Conservation (phyloP, 306 rosid genomes). For the Lathyrus aphaca region DNA sequence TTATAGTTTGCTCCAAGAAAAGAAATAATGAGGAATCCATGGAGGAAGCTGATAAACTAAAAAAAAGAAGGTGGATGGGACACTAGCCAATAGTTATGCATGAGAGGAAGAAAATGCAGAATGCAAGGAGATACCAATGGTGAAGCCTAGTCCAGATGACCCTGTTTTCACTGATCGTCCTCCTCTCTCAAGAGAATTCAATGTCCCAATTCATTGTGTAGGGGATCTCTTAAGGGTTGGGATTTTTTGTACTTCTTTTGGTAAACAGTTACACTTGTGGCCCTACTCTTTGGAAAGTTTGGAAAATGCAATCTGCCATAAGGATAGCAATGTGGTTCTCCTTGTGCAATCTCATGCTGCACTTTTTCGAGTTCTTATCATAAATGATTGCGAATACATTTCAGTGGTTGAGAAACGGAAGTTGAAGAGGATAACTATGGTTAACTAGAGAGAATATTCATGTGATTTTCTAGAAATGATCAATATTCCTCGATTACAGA, state of each 20-base stretch:
- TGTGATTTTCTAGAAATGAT: conserved; percentile 82
- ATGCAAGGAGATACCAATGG: conserved; percentile 60
- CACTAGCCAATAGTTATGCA: conserved; percentile 45
- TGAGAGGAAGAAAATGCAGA: conserved; percentile 49
- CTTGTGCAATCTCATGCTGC: conserved; percentile 90
- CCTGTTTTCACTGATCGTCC: conserved; percentile 77
- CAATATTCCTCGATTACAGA: conserved; percentile 56
- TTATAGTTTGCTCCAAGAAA: conserved; percentile 71
- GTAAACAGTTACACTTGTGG: conserved; percentile 65
- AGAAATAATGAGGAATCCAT: conserved; percentile 54
- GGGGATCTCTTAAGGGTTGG: conserved; percentile 90
- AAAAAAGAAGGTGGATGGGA: conserved; percentile 50
- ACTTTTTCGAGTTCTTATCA: conserved; percentile 77
- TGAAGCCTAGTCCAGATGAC: conserved; percentile 75
- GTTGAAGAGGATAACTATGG: conserved; percentile 73
- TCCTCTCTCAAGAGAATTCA: conserved; percentile 72
- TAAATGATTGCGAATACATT: conserved; percentile 55
- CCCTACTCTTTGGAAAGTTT: conserved; percentile 89
- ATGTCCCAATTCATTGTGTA: conserved; percentile 69
- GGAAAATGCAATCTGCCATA: conserved; percentile 83
- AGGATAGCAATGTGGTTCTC: conserved; percentile 70
- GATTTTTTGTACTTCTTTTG: conserved; percentile 83
- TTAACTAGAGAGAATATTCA: conserved; percentile 76
- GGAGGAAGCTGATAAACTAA: conserved; percentile 48
- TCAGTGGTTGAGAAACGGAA: conserved; percentile 57